Conservation (phyloP, 345 rosid genomes). For the Bretschneidera sinensis region DNA sequence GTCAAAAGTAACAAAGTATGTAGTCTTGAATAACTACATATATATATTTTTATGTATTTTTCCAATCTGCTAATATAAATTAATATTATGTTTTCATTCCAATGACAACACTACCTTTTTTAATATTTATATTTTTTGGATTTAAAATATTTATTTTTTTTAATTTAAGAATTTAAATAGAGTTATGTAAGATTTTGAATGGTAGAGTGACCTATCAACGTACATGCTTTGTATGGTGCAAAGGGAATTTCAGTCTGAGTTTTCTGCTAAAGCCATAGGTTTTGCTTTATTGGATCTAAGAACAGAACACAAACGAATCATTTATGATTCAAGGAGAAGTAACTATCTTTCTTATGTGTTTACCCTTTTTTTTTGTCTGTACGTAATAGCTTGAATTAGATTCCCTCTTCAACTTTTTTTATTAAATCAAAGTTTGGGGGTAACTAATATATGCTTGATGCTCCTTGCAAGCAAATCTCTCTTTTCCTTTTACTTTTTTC, state of each 20-base stretch:
- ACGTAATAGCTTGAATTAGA: no score
- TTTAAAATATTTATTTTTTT: background rate
- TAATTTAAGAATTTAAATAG: background rate
- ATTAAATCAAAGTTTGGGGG: no score
- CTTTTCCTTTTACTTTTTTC: no score
- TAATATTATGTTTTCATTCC: no score
- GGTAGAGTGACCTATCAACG: slow-evolving; percentile 1
- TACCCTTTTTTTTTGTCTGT: no score
- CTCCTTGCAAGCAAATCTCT: no score
- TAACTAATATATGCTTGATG: no score
- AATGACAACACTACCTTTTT: no score
- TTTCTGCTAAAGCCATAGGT: background rate
- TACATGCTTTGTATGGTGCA: background rate
- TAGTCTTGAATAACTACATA: background rate
- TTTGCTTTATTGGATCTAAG: background rate
- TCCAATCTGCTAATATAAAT: no score
- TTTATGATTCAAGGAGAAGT: background rate
- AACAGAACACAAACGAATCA: slow-evolving; percentile 6
- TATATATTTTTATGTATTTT: background rate
- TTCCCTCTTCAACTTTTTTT: no score
- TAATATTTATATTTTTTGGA: background rate
- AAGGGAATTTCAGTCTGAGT: slow-evolving; percentile 6
- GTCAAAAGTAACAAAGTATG: background rate
- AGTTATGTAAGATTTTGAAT: slow-evolving; percentile 6
- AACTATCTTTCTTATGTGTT: no score